These are phyloP conservation scores for Leptographium procerum DNA, from an alignment of 2,329 filamentous ascomycete genomes.

Conservation along the genomic window DNA sequence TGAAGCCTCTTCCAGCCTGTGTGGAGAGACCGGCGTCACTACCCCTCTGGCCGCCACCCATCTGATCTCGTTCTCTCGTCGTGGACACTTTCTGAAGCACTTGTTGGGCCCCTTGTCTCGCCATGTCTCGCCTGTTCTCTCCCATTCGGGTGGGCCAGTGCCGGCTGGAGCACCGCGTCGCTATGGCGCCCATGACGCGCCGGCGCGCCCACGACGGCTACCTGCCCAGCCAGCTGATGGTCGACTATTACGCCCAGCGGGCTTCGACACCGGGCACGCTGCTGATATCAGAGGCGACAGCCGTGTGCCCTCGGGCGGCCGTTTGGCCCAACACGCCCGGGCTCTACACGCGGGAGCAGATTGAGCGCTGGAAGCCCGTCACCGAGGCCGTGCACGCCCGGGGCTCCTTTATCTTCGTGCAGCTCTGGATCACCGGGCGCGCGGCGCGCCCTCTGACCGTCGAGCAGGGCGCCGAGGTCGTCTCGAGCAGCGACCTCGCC, in stretches of 20 bases:
- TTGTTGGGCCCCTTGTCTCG: neutral
- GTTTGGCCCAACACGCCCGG: constrained; percentile 7
- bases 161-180: constrained; percentile 35
- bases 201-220: constrained; percentile 1
- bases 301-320: neutral
- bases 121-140: neutral
- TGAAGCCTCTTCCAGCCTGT: too few relatives aligned
- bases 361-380: constrained; percentile 9
- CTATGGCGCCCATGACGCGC: constrained; percentile 19
- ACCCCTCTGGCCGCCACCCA: too few relatives aligned
- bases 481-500: constrained; percentile 28
- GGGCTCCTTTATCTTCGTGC: constrained; percentile 19
- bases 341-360: constrained; percentile 7
- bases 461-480: constrained; percentile 17
- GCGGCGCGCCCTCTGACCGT: constrained; percentile 21
- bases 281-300: constrained; percentile 6
- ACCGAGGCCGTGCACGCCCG: constrained; percentile 12
- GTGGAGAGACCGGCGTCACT: too few relatives aligned
- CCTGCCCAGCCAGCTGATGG: constrained; percentile 4
- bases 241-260: constrained; percentile 10
- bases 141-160: neutral
- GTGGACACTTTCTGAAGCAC: too few relatives aligned
- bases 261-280: constrained; percentile 8
- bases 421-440: constrained; percentile 36
- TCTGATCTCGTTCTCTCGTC: too few relatives aligned